A percentile compares a stretch with the other conserved stretches of the same genome.
These are phyloP conservation scores for Melampsora americana DNA, from an alignment of 1,284 basidiomycete genomes.

Conservation along the genomic window DNA sequence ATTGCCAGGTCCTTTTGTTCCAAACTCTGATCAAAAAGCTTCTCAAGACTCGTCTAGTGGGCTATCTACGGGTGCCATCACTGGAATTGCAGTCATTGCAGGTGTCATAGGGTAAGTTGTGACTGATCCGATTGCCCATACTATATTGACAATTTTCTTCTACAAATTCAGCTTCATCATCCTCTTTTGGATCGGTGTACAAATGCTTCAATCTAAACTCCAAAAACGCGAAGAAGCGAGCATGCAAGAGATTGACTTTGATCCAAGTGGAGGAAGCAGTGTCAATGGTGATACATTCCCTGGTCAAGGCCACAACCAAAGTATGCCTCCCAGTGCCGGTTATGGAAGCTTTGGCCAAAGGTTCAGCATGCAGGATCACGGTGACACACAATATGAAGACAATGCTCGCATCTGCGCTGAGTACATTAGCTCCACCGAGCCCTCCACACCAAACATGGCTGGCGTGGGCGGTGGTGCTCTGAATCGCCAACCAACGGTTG, in stretches of 20 bases:
- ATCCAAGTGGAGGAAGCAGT: constrained; percentile 23
- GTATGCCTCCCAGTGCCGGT: not conserved
- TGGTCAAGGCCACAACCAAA: not conserved
- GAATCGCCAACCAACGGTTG: constrained; percentile 10
- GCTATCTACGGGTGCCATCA: constrained; percentile 13
- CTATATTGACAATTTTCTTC: not conserved
- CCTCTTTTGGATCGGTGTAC: constrained; percentile 38
- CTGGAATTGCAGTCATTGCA: constrained; percentile 24
- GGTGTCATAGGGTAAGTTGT: constrained; percentile 27
- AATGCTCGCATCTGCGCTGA: not conserved
- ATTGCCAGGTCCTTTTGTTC: not conserved
- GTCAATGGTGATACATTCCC: constrained; percentile 9
- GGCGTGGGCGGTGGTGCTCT: not conserved
- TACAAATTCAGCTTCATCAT: constrained; percentile 8
- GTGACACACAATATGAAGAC: not conserved
- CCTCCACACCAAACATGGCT: not conserved
- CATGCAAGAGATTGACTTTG: constrained; percentile 35
- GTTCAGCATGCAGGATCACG: not conserved
- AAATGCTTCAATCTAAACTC: constrained; percentile 24
- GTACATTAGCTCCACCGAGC: not conserved
- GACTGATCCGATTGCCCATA: not conserved
- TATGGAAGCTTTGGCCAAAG: not conserved
- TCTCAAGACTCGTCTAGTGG: not conserved
- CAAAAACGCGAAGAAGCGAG: constrained; percentile 17
- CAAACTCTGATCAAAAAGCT: not conserved